phyloP scores from a whole-genome alignment of 208 protist genomes.

The Wallacemonas sp. region DNA sequence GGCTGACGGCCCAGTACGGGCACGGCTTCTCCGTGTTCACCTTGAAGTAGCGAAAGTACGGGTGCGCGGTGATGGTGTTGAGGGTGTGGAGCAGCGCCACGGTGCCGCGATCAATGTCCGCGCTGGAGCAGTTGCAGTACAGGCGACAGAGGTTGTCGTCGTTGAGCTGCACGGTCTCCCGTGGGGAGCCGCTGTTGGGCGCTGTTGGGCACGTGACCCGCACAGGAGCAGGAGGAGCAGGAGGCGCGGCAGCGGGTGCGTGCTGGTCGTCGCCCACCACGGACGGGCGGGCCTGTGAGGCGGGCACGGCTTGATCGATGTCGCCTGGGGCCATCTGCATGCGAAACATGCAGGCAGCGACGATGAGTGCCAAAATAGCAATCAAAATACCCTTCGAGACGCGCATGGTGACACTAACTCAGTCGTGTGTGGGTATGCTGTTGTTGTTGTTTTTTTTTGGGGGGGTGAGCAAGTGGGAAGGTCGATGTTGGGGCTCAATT shows the following conservation, averaged over 20 bases:
- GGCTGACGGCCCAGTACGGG: constrained; percentile 84
- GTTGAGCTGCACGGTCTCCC: neutral
- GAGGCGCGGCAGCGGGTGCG: neutral
- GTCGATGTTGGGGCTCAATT: no score
- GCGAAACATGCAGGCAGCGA: neutral
- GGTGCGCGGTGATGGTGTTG: constrained; percentile 67
- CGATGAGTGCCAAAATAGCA: neutral
- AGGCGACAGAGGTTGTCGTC: constrained; percentile 10
- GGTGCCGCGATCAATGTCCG: constrained; percentile 48
- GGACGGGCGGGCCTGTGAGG: neutral
- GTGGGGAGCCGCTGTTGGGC: neutral
- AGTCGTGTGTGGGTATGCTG: no score
- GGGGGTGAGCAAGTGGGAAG: no score
- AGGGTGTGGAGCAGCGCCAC: constrained; percentile 45
- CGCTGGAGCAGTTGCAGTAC: constrained; percentile 66
- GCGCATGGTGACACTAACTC: neutral
- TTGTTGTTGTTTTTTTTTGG: no score
- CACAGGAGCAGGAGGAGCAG: no score
- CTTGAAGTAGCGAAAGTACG: constrained; percentile 92
- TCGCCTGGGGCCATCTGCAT: neutral
- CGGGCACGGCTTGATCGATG: neutral
- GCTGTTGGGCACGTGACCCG: no score
- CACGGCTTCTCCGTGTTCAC: constrained; percentile 80
- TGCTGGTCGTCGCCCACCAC: neutral
- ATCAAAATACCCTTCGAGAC: constrained; percentile 2